A percentile compares a stretch with the other conserved stretches of the same genome.
Evolutionary conservation across 2,329 filamentous ascomycete species (phyloP).

Genomic region (Cordyceps pruinosa): DNA sequence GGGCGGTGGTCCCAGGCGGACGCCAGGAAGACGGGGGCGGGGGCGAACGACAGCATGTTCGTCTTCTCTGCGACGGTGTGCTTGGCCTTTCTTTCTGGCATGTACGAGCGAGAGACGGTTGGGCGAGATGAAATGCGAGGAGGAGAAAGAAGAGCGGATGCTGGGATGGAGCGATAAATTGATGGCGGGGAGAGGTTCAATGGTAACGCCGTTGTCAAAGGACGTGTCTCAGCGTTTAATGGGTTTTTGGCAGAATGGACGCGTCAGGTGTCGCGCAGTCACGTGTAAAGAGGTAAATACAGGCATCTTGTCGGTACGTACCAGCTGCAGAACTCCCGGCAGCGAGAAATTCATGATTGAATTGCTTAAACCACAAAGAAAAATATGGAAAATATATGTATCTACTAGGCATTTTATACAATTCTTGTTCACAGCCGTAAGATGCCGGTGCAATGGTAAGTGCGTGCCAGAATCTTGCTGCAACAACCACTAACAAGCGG

Average conservation of each 20-base stretch:
- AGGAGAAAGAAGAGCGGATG: neutral
- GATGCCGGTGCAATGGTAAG: no score
- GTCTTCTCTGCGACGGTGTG: slow-evolving; percentile 16
- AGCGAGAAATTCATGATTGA: neutral
- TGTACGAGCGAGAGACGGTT: slow-evolving; percentile 15
- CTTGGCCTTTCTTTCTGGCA: slow-evolving; percentile 23
- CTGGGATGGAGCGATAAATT: neutral
- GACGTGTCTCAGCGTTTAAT: slow-evolving; percentile 7
- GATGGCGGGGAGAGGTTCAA: neutral
- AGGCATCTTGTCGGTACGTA: neutral
- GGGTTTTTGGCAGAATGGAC: neutral
- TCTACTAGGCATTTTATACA: no score
- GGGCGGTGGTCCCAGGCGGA: slow-evolving; percentile 37
- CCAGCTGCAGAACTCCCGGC: no score
- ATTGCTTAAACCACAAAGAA: no score
- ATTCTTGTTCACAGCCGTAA: no score
- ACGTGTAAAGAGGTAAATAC: slow-evolving; percentile 21
- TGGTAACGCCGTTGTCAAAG: neutral
- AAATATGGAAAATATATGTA: no score
- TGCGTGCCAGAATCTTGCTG: no score
- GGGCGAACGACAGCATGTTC: slow-evolving; percentile 37
- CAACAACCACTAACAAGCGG: no score
- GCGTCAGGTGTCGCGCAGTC: slow-evolving; percentile 21
- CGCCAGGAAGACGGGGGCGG: slow-evolving; percentile 37
- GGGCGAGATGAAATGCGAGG: neutral